Base-by-base conservation (phyloP, 495 filamentous ascomycete genomes). In the Penicillium psychrofluorescens region DNA sequence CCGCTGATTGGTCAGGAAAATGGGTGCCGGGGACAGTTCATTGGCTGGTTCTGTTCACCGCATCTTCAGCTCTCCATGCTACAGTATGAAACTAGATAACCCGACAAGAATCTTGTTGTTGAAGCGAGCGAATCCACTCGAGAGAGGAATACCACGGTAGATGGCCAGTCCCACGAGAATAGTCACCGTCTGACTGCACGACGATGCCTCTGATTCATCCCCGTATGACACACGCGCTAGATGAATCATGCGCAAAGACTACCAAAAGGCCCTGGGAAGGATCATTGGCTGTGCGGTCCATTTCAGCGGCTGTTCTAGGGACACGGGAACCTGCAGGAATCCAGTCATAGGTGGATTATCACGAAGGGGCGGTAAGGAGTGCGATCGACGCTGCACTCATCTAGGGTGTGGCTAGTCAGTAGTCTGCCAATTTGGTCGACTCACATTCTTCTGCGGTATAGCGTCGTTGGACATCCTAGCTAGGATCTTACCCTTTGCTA, bases 41-140 rank as follows among this genome's bases (percentile, higher is more conserved):
- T 70, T 68, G 51, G 64, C 43, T 51, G 51, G 49, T 40, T 38
- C 34, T 39, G 51, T 58, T 68, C 63, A 68, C 67, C 67, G 64
- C 64, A 62, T 67, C 52, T n/a, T n/a, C n/a, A n/a, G n/a, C n/a
- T n/a, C n/a, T n/a, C n/a, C n/a, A n/a, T n/a, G n/a, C n/a, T n/a
- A n/a, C n/a, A n/a, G n/a, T n/a, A n/a, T n/a, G n/a, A n/a, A n/a
- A n/a, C n/a, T n/a, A n/a, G n/a, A 22, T 22, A 4, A 22, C 22
- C 6, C 22, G 22, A 22, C 0, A 22, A 22, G 3, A 3, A 22
- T 22, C 22, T 4, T 3, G 4, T 22, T 2, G 22, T 0, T 2
- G 22, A 6, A 22, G 22, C 2, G 22, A 22, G 22, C 4, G 15
- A 16, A 4, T 6, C 22, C 22, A 22, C 2, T 22, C 22, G 22